These are phyloP conservation scores for Perkinsela sp. DNA, from an alignment of 208 protist genomes.

Conservation along the genomic window DNA sequence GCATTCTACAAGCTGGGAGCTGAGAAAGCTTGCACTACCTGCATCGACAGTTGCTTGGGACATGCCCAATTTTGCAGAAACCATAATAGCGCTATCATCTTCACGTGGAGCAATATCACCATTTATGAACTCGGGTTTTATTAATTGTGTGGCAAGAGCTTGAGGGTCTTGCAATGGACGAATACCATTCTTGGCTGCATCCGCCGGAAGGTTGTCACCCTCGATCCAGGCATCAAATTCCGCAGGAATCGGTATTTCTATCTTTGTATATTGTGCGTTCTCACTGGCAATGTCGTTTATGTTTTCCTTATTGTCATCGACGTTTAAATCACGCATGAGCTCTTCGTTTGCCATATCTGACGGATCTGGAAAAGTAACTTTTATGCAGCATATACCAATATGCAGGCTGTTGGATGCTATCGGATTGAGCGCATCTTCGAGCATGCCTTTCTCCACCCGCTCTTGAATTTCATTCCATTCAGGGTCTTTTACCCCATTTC, in stretches of 20 bases:
- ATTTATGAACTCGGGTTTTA: neutral
- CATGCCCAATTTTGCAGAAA: neutral
- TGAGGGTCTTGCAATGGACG: neutral
- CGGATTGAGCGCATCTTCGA: neutral
- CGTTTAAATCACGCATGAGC: neutral
- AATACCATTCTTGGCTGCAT: neutral
- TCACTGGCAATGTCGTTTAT: neutral
- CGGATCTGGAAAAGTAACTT: neutral
- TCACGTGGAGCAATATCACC: neutral
- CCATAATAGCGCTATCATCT: neutral
- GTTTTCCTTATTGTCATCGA: neutral
- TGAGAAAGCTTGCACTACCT: neutral
- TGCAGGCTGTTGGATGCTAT: neutral
- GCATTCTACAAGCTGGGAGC: neutral
- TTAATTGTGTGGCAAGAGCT: neutral
- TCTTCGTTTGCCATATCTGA: neutral
- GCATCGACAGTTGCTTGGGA: neutral
- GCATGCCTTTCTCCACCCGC: neutral
- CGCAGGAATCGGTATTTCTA: neutral
- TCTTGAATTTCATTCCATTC: neutral
- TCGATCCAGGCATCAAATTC: neutral
- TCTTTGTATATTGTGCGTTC: neutral
- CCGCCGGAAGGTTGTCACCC: neutral
- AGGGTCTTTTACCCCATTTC: neutral
- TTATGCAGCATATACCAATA: neutral